Percentiles rank a stretch among this genome's conserved stretches.
Conservation (phyloP, 805 yeast species). For the Clavispora phyllophila region DNA sequence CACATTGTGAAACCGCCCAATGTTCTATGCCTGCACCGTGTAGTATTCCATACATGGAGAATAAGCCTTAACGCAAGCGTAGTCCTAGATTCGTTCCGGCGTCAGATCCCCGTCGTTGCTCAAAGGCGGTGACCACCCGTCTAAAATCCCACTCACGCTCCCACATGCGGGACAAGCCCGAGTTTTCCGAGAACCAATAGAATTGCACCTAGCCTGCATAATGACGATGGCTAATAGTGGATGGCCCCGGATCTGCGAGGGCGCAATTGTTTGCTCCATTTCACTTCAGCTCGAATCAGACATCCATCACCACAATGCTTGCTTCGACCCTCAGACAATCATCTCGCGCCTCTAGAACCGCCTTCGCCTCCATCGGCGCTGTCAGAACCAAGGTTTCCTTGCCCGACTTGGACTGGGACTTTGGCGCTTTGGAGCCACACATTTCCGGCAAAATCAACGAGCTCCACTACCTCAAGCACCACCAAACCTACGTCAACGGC, state of each 20-base stretch:
- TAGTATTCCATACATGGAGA: neutral
- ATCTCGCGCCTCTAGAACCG: conserved; percentile 10
- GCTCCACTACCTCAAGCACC: conserved; percentile 46
- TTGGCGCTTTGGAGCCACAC: conserved; percentile 44
- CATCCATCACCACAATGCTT: conserved; percentile 9
- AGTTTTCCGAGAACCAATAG: neutral
- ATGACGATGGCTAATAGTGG: neutral
- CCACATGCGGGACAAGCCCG: neutral
- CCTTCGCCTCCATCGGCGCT: conserved; percentile 13
- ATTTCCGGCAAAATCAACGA: conserved; percentile 44
- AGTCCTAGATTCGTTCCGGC: too few species aligned
- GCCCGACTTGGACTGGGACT: conserved; percentile 45
- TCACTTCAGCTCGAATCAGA: neutral
- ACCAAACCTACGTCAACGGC: conserved; percentile 45
- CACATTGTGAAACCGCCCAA: too few species aligned
- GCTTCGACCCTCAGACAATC: conserved; percentile 11
- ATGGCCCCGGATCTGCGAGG: neutral
- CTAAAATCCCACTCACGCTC: too few species aligned
- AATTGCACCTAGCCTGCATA: neutral
- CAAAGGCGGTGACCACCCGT: too few species aligned
- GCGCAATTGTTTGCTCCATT: neutral
- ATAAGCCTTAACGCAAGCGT: too few species aligned
- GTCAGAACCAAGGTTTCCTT: conserved; percentile 22
- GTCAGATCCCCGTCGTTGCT: too few species aligned
- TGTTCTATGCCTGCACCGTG: neutral